Evolutionary conservation across 805 yeast species (phyloP), one percentile per base, ranked within the genome.

Genomic region (Yarrowia porcina): DNA sequence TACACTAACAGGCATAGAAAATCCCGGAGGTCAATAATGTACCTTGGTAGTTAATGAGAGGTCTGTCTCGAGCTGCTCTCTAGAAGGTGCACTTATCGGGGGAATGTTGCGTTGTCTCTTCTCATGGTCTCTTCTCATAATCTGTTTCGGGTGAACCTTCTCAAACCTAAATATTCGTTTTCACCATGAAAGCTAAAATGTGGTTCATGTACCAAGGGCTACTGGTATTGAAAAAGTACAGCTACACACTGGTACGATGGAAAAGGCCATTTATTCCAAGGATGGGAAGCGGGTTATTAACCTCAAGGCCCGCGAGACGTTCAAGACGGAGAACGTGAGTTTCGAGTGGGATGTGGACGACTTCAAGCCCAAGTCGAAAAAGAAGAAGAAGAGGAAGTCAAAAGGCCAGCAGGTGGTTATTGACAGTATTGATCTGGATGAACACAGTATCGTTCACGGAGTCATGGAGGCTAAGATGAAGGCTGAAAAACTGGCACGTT

Each of bases 301-400:
- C 33, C 44, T 52, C 44, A 52, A 52, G 59, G 9, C 59, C 39
- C 59, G 59, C 59, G 59, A 52, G 44, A 52, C 59, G 25, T 52
- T 52, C 59, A 52, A 52, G 44, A 52, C 59, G 59, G 59, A 52
- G 36, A 52, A 52, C 15, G 59, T 52, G 33, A 20, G 28, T 15
- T 52, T 52, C 38, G 59, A 52, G 25, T 52, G 59, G 59, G 57
- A 25, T 15, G 13, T 52, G 20, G 60, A 44, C 27, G 63, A 45
- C 15, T 20, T 66, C n/a, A 41, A 23, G 38, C 32, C 39, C 44
- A 41, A 36, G 38, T 28, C 56, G 23, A 39, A 63, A 11, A 69
- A 69, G 65, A 73, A 70, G 67, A 75, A 74, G 67, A 74, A 74
- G 69, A 72, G 71, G 69, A 73, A 73, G 71, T 71, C 71, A 67